Evolutionary conservation across 2,329 filamentous ascomycete species (phyloP).

Genomic region (Fusarium sp.): DNA sequence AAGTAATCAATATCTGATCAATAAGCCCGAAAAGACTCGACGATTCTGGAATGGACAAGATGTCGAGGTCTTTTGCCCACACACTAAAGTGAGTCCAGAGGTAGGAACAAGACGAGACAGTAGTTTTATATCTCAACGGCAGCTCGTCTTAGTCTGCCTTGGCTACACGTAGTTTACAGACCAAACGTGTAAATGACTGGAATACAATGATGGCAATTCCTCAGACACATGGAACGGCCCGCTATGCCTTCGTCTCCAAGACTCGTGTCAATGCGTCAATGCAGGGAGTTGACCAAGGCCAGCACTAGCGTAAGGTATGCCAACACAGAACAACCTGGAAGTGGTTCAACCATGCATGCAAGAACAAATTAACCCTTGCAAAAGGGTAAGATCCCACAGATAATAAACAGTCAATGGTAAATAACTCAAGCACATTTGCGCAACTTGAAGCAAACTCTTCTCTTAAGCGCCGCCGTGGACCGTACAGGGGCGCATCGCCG

Average conservation of each 20-base stretch:
- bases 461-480: slow-evolving; percentile 37
- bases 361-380: slow-evolving; percentile 16
- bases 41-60: slow-evolving; percentile 4
- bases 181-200: slow-evolving; percentile 2
- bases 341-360: not conserved
- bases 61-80: not conserved
- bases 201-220: slow-evolving; percentile 5
- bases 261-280: slow-evolving; percentile 25
- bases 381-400: slow-evolving; percentile 15
- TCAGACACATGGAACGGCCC: slow-evolving; percentile 35
- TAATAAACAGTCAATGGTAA: not conserved
- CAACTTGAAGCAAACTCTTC: slow-evolving; percentile 2
- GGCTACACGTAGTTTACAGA: not conserved
- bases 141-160: slow-evolving; percentile 7
- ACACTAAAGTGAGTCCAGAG: too few relatives aligned
- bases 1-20: slow-evolving; percentile 10
- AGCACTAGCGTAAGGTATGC: slow-evolving; percentile 28
- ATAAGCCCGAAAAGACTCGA: slow-evolving; percentile 3
- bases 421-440: not conserved
- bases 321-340: slow-evolving; percentile 30
- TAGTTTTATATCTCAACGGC: slow-evolving; percentile 1
- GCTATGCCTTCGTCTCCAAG: slow-evolving; percentile 11
- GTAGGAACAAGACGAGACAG: not conserved
- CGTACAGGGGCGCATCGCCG: slow-evolving; percentile 34
- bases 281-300: slow-evolving; percentile 12